Evolutionary conservation across 2,329 filamentous ascomycete genomes (phyloP), one percentile per base, ranked within the genome.

Genomic region (Fusarium sulawesiense): DNA sequence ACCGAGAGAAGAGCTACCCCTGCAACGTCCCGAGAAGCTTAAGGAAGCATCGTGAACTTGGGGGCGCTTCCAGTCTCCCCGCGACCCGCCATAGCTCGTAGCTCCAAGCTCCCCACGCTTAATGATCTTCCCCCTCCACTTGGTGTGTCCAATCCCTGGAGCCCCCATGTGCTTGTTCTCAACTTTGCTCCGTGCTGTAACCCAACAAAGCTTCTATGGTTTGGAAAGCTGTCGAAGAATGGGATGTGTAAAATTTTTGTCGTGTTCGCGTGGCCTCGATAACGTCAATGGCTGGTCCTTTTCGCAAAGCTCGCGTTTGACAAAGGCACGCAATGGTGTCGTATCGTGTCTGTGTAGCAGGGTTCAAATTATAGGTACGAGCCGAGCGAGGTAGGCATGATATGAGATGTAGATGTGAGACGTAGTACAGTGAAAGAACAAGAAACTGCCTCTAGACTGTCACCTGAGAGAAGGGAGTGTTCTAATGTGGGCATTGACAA

Each of bases 1-100:
- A 75, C 68, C 72, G 66, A 73, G 53, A 67, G 66, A 70, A 25
- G 56, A 65, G 69, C 73, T 75, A 73, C 62, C 72, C 73, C 69
- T 75, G 73, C 54, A 71, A 47, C 62, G 47, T 60, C 64, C 68
- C 71, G 64, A 59, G 46, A 47, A 62, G 62, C 49, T 53, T 53
- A 53, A 53, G 49, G 49, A 53, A 53, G 49, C 34, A 53, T 53
- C 49, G 49, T 42, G 49, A 42, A 53, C 23, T 53, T 53, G 32
- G 49, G 18, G 32, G 34, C 34, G 32, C 49, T 51, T 51, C 49
- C n/a, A 29, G 37, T 53, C 63, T 57, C 49, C 64, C 67, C 63
- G 63, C 63, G 60, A 64, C 73, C 73, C 73, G 71, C 69, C 60
- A 71, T 66, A 75, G 73, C 73, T 75, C 66, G 37, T 51, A 51